Base-by-base conservation (phyloP, 805 yeast genomes). In the Candida ficus region DNA sequence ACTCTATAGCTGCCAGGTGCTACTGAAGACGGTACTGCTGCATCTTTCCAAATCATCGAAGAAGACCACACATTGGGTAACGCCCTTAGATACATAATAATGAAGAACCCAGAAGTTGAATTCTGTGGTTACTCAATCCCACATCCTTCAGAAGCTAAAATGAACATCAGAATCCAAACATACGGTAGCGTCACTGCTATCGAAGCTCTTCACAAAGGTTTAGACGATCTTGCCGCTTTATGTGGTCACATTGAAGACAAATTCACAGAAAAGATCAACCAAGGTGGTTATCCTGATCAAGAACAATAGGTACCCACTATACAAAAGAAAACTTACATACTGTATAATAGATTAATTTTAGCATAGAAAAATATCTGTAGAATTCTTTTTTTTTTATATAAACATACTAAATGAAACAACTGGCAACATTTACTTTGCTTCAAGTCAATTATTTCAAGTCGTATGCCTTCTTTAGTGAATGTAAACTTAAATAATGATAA, bases 111-210 rank as follows among this genome's bases (percentile, higher is more conserved):
- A 29, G 95, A 89, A 50, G 99, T 93, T 20, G 99, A 93, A 60
- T 93, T 93, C 62, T 91, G 98, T 60, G 99, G 99, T 42, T 93
- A 93, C 67, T 88, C 97, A 33, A 93, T 93, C 51, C 99, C 99
- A 10, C 99, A 93, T 64, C 99, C 99, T 16, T 86, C 96, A 27
- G 99, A 93, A 65, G 73, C 87, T 45, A 83, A 84, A 52, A 69
- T 93, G 64, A 88, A 93, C 66, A 62, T 93, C 42, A 79, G 99
- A 66, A 88, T 93, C 48, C 99, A 93, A 67, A 93, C 99, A 1
- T 90, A 89, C 58, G 96, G 80, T 23, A 67, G 68, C 8, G 74
- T 78, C 49, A 82, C 97, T 4, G 98, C 98, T 4, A 79, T 86
- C 29, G 95, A 91, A 61, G 98, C 96, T 1, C 71, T 93, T 32